These are phyloP conservation scores for Infundibulicybe gibba DNA, from an alignment of 768 basidiomycete genomes.

Conservation along the genomic window DNA sequence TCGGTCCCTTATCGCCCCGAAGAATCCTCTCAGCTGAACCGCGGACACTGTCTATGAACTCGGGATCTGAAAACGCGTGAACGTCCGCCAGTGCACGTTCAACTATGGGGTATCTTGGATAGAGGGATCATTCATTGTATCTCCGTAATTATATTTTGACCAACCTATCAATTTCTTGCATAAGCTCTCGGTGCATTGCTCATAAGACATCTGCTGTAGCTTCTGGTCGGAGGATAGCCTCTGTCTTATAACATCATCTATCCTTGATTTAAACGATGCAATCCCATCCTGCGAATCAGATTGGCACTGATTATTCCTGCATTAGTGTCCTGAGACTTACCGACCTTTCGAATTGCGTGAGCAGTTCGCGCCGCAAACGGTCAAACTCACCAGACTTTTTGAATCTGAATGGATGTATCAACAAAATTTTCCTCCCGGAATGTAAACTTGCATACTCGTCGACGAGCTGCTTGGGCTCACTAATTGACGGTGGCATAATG, in stretches of 20 bases:
- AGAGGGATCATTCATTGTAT: not conserved
- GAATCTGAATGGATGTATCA: conserved; percentile 41
- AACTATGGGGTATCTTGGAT: conserved; percentile 57
- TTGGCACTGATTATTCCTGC: conserved; percentile 2
- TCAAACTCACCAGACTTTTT: conserved; percentile 82
- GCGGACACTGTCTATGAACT: conserved; percentile 40
- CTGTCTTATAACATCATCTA: conserved; percentile 59
- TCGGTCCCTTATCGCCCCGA: conserved; percentile 29
- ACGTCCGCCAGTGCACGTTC: conserved; percentile 57
- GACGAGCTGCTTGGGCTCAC: conserved; percentile 57
- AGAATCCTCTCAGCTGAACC: conserved; percentile 42
- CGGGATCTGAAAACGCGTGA: conserved; percentile 42
- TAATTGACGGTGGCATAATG: conserved; percentile 42
- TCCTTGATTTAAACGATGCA: conserved; percentile 48
- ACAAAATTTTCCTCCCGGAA: not conserved
- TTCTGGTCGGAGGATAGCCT: conserved; percentile 52
- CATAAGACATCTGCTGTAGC: conserved; percentile 47
- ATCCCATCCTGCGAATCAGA: conserved; percentile 41
- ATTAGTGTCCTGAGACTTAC: conserved; percentile 32
- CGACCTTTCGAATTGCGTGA: conserved; percentile 57
- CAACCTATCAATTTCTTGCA: conserved; percentile 72
- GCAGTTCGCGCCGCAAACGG: conserved; percentile 60
- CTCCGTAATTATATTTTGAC: conserved; percentile 4
- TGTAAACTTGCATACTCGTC: conserved; percentile 43
- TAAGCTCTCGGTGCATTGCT: conserved; percentile 57